A percentile compares a stretch with the other conserved stretches of the same genome.
These are phyloP conservation scores for Prunus armeniaca DNA, from an alignment of 306 rosid genomes.

Conservation along the genomic window DNA sequence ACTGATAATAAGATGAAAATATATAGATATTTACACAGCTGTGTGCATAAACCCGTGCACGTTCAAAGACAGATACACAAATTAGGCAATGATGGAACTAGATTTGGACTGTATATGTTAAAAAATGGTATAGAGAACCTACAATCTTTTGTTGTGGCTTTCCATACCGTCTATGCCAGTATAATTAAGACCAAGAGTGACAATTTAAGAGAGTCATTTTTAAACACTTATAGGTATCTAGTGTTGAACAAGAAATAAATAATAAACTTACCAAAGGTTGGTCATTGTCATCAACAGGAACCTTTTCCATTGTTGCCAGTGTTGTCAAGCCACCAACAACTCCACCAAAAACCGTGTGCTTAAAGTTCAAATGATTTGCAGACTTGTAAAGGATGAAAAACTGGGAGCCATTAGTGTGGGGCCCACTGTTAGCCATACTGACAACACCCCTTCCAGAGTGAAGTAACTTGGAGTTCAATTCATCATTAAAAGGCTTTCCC, in stretches of 20 bases:
- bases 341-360: slow-evolving; percentile 88
- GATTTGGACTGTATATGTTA: not conserved
- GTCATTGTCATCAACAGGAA: slow-evolving; percentile 84
- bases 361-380: slow-evolving; percentile 88
- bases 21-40: not conserved
- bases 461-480: slow-evolving; percentile 82
- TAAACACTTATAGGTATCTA: not conserved
- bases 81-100: not conserved
- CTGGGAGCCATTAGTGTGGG: slow-evolving; percentile 97
- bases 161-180: not conserved
- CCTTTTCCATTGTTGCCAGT: slow-evolving; percentile 87
- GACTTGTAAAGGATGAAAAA: slow-evolving; percentile 92
- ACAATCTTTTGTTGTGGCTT: not conserved
- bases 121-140: not conserved
- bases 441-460: slow-evolving; percentile 96
- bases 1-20: not conserved
- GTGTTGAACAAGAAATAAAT: not conserved
- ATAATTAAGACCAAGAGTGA: not conserved
- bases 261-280: slow-evolving; percentile 65
- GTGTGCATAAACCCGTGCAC: not conserved
- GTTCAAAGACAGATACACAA: not conserved
- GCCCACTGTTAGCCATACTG: slow-evolving; percentile 99
- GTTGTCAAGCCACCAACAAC: slow-evolving; percentile 95
- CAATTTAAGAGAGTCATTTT: not conserved
- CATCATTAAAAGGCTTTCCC: slow-evolving; percentile 94